phyloP scores from a whole-genome alignment of 1,284 basidiomycete species.

The Heterobasidion parviporum region DNA sequence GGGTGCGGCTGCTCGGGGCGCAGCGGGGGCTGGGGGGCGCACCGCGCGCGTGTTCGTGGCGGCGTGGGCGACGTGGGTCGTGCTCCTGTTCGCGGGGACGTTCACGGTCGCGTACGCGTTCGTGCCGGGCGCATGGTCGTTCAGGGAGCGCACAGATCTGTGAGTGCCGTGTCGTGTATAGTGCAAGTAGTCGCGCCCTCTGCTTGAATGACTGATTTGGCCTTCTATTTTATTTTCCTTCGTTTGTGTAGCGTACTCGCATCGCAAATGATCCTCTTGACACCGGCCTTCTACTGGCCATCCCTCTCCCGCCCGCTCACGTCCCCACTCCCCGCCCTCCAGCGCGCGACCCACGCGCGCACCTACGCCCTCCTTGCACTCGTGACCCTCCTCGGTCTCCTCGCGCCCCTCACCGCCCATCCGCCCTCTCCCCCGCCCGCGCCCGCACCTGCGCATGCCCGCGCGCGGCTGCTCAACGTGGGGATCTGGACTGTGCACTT shows the following conservation, averaged over 20 bases:
- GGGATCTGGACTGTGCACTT: constrained; percentile 96
- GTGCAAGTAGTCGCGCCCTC: constrained; percentile 4
- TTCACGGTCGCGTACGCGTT: constrained; percentile 90
- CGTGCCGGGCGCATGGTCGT: constrained; percentile 73
- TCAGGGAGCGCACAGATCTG: constrained; percentile 79
- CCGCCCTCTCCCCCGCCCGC: constrained; percentile 23
- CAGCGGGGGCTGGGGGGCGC: constrained; percentile 6
- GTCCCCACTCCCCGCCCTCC: background rate
- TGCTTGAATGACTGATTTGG: background rate
- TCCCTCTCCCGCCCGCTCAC: background rate
- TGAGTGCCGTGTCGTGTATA: constrained; percentile 21
- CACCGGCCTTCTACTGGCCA: constrained; percentile 10
- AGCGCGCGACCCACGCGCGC: background rate
- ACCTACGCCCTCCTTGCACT: constrained; percentile 3
- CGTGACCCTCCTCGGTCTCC: constrained; percentile 4
- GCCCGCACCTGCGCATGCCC: constrained; percentile 29
- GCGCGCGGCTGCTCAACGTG: constrained; percentile 68
- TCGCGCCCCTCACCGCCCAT: constrained; percentile 4
- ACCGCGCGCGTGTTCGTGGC: constrained; percentile 44
- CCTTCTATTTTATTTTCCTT: background rate
- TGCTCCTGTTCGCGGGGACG: constrained; percentile 10
- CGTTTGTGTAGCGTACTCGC: constrained; percentile 7
- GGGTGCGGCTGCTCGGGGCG: constrained; percentile 26
- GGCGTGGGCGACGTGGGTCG: constrained; percentile 39
- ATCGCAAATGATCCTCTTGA: constrained; percentile 9